phyloP scores from a whole-genome alignment of 495 filamentous ascomycete species.

The Eremomyces bilateralis region DNA sequence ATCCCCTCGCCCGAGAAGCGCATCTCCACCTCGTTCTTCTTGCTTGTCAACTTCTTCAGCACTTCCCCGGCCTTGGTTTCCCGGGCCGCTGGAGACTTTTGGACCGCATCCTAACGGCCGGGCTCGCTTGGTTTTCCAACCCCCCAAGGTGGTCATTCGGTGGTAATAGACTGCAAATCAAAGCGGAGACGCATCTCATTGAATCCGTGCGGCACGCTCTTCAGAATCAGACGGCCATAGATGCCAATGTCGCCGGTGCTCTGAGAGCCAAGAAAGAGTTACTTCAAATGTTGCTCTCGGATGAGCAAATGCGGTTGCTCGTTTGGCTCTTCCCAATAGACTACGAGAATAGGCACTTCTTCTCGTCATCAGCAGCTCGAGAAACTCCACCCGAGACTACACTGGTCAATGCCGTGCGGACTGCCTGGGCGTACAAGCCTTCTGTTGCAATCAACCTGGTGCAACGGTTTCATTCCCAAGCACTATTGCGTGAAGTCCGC shows the following conservation, averaged over 20 bases:
- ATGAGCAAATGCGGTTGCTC: slow-evolving; percentile 59
- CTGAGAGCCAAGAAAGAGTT: slow-evolving; percentile 63
- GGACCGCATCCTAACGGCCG: slow-evolving; percentile 67
- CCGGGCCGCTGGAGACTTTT: slow-evolving; percentile 55
- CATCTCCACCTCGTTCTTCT: slow-evolving; percentile 75
- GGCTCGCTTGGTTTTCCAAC: slow-evolving; percentile 67
- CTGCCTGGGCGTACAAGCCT: slow-evolving; percentile 71
- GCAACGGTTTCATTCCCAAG: slow-evolving; percentile 53
- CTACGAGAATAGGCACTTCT: slow-evolving; percentile 37
- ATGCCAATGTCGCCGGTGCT: slow-evolving; percentile 29
- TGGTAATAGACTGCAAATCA: slow-evolving; percentile 77
- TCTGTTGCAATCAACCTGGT: slow-evolving; percentile 65
- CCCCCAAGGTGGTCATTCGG: slow-evolving; percentile 85
- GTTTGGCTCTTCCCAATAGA: slow-evolving; percentile 82
- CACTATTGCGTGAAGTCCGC: slow-evolving; percentile 51
- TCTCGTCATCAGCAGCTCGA: too few relatives aligned
- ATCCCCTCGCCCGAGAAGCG: slow-evolving; percentile 76
- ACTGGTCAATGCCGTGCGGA: slow-evolving; percentile 39
- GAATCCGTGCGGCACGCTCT: slow-evolving; percentile 50
- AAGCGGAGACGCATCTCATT: slow-evolving; percentile 70
- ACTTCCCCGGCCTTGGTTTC: slow-evolving; percentile 38
- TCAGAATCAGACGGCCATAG: slow-evolving; percentile 31
- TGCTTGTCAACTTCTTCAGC: slow-evolving; percentile 49
- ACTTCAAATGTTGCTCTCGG: slow-evolving; percentile 54
- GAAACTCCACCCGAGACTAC: slow-evolving; percentile 20